A percentile compares a stretch with the other conserved stretches of the same genome.
Evolutionary conservation across 2,329 filamentous ascomycete species (phyloP).

Genomic region (Capronia epimyces): DNA sequence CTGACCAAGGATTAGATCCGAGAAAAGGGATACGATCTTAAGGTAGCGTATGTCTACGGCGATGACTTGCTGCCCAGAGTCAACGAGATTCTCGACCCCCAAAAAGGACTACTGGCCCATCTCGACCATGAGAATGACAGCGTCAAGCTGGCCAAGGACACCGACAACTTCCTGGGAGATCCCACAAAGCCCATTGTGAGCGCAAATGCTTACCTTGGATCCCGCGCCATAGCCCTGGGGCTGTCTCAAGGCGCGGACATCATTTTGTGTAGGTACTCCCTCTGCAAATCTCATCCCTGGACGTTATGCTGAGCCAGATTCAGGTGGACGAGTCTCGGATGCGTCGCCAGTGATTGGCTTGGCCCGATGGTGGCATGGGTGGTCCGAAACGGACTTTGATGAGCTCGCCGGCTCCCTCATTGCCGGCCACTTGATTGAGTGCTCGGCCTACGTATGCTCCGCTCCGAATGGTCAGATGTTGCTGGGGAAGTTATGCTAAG

Average conservation of each 20-base stretch:
- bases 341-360: conserved; percentile 51
- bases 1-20: no score
- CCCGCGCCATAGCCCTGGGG: conserved; percentile 35
- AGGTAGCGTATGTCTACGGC: conserved; percentile 38
- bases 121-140: conserved; percentile 31
- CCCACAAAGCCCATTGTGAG: conserved; percentile 27
- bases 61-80: conserved; percentile 36
- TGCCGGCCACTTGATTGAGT: conserved; percentile 51
- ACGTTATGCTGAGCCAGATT: no score
- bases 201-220: conserved; percentile 32
- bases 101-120: conserved; percentile 35
- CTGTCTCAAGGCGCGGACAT: conserved; percentile 44
- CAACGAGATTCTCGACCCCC: conserved; percentile 17
- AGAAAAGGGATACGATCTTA: conserved; percentile 6
- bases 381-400: conserved; percentile 45
- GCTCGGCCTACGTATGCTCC: conserved; percentile 43
- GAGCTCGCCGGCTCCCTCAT: conserved; percentile 47
- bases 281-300: no score
- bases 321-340: conserved; percentile 44
- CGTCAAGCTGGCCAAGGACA: conserved; percentile 29
- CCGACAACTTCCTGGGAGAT: conserved; percentile 1
- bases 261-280: conserved; percentile 35
- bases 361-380: conserved; percentile 52
- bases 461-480: no score
- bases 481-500: no score